These are phyloP conservation scores for Linum usitatissimum DNA, from an alignment of 345 rosid species.

Conservation along the genomic window DNA sequence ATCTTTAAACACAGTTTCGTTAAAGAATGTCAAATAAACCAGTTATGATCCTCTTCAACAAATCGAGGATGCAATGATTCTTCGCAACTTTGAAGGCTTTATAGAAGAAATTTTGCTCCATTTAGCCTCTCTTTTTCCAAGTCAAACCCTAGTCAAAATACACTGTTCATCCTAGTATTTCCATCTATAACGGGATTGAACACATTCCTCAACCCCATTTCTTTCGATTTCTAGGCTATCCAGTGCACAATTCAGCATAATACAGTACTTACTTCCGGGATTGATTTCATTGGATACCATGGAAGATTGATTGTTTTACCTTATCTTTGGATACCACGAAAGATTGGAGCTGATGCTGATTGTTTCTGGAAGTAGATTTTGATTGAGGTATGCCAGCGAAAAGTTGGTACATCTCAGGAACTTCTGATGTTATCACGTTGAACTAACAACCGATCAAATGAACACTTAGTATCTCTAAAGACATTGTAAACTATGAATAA, in stretches of 20 bases:
- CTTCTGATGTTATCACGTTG: not conserved
- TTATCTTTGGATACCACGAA: too few relatives aligned
- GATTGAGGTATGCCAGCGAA: not conserved
- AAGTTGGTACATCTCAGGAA: not conserved
- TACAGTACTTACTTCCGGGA: not conserved
- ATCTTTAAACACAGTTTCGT: not conserved
- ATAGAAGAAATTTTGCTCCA: not conserved
- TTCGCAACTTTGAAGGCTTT: not conserved
- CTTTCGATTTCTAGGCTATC: not conserved
- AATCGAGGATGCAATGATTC: too few relatives aligned
- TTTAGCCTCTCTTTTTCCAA: too few relatives aligned
- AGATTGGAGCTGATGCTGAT: not conserved
- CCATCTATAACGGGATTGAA: too few relatives aligned
- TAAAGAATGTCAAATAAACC: too few relatives aligned
- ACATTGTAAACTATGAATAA: conserved; percentile 1
- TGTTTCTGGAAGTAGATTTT: not conserved
- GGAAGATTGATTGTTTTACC: not conserved
- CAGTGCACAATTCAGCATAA: not conserved
- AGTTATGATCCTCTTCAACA: too few relatives aligned
- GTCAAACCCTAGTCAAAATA: too few relatives aligned
- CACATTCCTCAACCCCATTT: not conserved
- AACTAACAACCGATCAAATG: not conserved
- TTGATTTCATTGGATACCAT: not conserved
- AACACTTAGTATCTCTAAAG: conserved; percentile 1
- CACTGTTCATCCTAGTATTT: too few relatives aligned